Evolutionary conservation across 306 rosid genomes (phyloP).

Genomic region (Lupinus albus): DNA sequence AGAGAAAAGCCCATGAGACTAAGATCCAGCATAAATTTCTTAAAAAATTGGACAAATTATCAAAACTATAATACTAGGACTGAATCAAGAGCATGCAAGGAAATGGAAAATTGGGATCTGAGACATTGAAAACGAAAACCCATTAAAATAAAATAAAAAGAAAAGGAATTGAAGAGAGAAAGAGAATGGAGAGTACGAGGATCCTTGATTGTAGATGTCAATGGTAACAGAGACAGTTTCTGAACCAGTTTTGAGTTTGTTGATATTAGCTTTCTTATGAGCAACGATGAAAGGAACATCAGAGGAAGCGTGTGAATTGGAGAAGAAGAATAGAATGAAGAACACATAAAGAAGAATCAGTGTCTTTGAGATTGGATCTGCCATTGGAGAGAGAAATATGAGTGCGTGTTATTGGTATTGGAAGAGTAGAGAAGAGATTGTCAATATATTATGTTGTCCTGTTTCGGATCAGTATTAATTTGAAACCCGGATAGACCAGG

Average conservation of each 20-base stretch:
- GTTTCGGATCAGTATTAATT: neutral
- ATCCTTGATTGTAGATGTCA: conserved; percentile 96
- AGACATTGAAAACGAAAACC: neutral
- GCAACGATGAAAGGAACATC: conserved; percentile 89
- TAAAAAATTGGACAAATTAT: neutral
- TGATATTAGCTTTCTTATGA: conserved; percentile 94
- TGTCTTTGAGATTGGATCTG: conserved; percentile 49
- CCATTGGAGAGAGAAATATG: conserved; percentile 52
- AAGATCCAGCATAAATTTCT: conserved; percentile 10
- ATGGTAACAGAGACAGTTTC: conserved; percentile 86
- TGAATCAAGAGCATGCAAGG: conserved; percentile 42
- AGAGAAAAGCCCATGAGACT: neutral
- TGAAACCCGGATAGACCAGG: too few relatives aligned
- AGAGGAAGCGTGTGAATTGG: conserved; percentile 53
- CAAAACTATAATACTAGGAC: neutral
- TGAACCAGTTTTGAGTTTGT: conserved; percentile 80
- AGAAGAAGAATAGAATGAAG: conserved; percentile 45
- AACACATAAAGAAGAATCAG: conserved; percentile 44
- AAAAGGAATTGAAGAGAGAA: neutral
- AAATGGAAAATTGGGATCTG: conserved; percentile 61
- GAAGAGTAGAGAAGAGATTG: conserved; percentile 17
- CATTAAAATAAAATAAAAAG: neutral
- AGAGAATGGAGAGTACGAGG: conserved; percentile 61
- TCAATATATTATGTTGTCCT: too few relatives aligned
- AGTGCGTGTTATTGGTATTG: neutral